Conservation (phyloP, 169 alveolate species). For the Cryptosporidium tyzzeri region DNA sequence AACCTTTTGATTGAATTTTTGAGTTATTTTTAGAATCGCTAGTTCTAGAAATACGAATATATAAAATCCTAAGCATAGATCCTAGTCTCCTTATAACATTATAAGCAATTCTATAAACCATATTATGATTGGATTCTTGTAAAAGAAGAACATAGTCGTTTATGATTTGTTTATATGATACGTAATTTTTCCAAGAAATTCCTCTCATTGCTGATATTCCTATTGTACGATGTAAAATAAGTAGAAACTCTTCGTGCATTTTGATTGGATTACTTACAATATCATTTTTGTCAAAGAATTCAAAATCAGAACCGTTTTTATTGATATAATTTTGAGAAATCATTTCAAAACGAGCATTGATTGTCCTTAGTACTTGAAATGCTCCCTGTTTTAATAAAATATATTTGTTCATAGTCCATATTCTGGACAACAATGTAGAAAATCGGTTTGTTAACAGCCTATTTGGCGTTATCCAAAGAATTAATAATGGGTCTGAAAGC, state of each 20-base stretch:
- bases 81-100: constrained; percentile 46
- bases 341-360: constrained; percentile 18
- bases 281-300: constrained; percentile 13
- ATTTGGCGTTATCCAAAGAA: constrained; percentile 57
- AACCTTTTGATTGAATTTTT: not conserved
- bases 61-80: constrained; percentile 39
- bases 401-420: constrained; percentile 73
- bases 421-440: constrained; percentile 30
- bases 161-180: constrained; percentile 16
- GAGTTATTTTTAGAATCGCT: not conserved
- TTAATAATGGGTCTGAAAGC: constrained; percentile 15
- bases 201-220: constrained; percentile 73
- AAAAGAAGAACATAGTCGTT: constrained; percentile 24
- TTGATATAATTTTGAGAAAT: not conserved
- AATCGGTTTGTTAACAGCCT: constrained; percentile 19
- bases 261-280: constrained; percentile 11
- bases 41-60: constrained; percentile 32
- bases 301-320: not conserved
- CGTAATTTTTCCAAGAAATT: constrained; percentile 61
- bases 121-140: constrained; percentile 4
- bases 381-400: constrained; percentile 19
- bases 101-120: constrained; percentile 60
- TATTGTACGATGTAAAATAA: constrained; percentile 52
- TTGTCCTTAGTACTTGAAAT: constrained; percentile 25
- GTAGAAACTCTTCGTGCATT: constrained; percentile 64